Evolutionary conservation across 768 basidiomycete genomes (phyloP), one percentile per base, ranked within the genome.

Genomic region (Pholiota conissans): DNA sequence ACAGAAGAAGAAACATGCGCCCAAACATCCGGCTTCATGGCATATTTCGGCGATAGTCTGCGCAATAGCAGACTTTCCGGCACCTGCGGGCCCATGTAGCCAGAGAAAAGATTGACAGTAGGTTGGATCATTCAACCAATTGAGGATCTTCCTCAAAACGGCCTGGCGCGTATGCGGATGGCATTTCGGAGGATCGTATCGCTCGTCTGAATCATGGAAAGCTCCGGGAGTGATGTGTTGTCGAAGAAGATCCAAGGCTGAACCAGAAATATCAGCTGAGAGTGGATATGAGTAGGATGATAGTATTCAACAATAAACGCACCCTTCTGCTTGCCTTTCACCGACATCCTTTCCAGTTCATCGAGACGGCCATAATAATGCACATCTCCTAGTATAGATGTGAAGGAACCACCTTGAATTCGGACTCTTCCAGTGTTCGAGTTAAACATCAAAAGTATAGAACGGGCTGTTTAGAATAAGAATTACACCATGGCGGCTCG

Each of bases 71-170:
- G n/a, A n/a, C n/a, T n/a, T n/a, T 3, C 63, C 63, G 7, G 61
- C 49, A 10, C 63, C 61, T 20, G 63, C 63, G 3, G 63, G 56
- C 5, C 58, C 63, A 27, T 56, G 52, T 22, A 65, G 32, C 63
- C 63, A 64, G 7, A 61, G 11, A 35, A 64, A 48, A 7, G 35
- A 37, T 3, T 26, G 35, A 16, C 20, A 16, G n/a, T 47, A 49
- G 1, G 29, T 18, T 13, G 24, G 18, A n/a, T 49, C 55, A 5
- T 32, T 34, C 5, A 61, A 30, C 58, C 62, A 60, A 32, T 48
- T 52, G 22, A 55, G 46, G 28, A 63, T 60, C 27, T 51, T 51
- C 9, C 39, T 47, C n/a, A 63, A 22, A 0, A 63, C 56, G 3
- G 56, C 58, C 24, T 57, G 40, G 10, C 62, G 58, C 1, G 62